Evolutionary conservation across 2,329 filamentous ascomycete species (phyloP).

Genomic region (Scedosporium dehoogii): DNA sequence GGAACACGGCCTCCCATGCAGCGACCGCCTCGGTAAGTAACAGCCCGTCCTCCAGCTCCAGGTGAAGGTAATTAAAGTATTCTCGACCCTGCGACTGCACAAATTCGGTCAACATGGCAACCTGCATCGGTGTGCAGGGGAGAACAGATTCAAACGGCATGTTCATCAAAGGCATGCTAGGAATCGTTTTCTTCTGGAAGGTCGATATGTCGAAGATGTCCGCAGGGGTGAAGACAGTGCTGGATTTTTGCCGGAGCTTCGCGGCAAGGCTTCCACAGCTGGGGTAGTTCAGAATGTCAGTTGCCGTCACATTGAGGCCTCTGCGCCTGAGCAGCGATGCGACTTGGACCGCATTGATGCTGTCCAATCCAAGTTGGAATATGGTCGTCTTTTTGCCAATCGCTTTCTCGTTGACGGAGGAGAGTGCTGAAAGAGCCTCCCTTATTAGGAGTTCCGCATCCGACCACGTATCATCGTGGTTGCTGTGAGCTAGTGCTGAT

Average conservation of each 20-base stretch:
- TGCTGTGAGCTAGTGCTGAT: background rate
- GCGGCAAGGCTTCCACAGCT: slow-evolving; percentile 24
- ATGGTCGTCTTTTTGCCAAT: slow-evolving; percentile 61
- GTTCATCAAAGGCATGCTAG: background rate
- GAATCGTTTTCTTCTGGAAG: background rate
- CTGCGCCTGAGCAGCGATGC: slow-evolving; percentile 54
- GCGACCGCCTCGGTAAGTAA: slow-evolving; percentile 29
- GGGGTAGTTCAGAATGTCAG: slow-evolving; percentile 62
- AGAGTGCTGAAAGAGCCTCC: slow-evolving; percentile 47
- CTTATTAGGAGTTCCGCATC: slow-evolving; percentile 42
- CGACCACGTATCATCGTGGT: slow-evolving; percentile 29
- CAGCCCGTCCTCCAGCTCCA: slow-evolving; percentile 33
- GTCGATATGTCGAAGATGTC: background rate
- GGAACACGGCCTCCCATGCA: slow-evolving; percentile 50
- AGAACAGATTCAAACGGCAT: slow-evolving; percentile 46
- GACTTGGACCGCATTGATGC: slow-evolving; percentile 76
- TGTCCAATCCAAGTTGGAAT: slow-evolving; percentile 82
- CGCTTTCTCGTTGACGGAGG: slow-evolving; percentile 33
- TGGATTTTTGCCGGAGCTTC: background rate
- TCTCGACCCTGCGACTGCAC: slow-evolving; percentile 53
- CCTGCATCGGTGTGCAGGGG: slow-evolving; percentile 73
- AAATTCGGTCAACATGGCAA: slow-evolving; percentile 70
- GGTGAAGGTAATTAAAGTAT: slow-evolving; percentile 67
- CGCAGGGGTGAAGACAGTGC: background rate
- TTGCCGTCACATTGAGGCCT: slow-evolving; percentile 50